Evolutionary conservation across 1,139 yeast genomes (phyloP), one percentile per base, ranked within the genome.

Genomic region (Pichia sp.): DNA sequence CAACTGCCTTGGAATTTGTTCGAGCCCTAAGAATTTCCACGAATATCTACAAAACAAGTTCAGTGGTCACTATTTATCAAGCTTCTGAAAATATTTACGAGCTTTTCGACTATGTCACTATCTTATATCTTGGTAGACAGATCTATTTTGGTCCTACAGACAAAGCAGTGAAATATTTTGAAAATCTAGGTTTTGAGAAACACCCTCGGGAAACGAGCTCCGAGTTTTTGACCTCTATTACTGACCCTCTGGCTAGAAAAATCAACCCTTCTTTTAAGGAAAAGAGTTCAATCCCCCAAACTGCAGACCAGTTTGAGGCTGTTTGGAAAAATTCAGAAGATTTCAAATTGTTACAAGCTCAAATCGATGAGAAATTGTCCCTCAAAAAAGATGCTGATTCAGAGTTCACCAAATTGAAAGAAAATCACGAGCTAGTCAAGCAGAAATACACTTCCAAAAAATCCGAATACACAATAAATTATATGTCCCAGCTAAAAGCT

Each of bases 191-290:
- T 30, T 85, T 75, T 66, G 70, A 73, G 13, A 85, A 89, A 63
- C 85, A 87, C 36, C 74, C 76, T 40, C 82, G 96, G 67, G 90
- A 85, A 71, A 85, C 95, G 9, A 84, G 93, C 53, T 87, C 93
- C 16, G 96, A 88, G 66, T 88, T 79, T 67, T 73, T 88, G 62
- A 87, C 96, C 1, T 82, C 95, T 1, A 72, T 87, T 49, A 85
- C 95, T 2, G 83, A 83, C 61, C 91, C 95, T 4, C 70, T 74
- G 4, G 59, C 60, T 3, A 56, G 62, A 52, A 48, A 72, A n/a
- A 67, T 78, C 6, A 68, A 69, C 53, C 66, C 71, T 25, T 93
- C 90, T 1, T 77, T 62, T 56, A 74, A 72, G 56, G 74, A 72
- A 55, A 18, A 37, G 16, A 21, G 12, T 2, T 52, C 58, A 39